Base-by-base conservation (phyloP, 2,329 filamentous ascomycete genomes). In the Cladosporium sp. region DNA sequence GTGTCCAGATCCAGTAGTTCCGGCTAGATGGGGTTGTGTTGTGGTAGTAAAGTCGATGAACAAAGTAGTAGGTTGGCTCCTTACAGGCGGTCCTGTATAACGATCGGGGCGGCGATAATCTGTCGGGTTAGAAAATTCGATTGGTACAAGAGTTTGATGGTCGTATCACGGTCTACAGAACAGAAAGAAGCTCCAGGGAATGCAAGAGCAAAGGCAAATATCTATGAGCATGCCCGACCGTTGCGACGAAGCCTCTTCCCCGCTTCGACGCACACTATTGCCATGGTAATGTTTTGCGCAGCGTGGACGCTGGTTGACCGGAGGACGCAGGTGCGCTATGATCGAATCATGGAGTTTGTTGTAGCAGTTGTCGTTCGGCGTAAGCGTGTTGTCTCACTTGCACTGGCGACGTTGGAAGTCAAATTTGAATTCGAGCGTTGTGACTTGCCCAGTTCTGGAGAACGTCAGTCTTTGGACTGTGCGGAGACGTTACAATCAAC, bases 301-400 rank as follows among this genome's bases (percentile, higher is more conserved):
- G 51, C 32, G 34, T 24, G 34, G n/a, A n/a, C 34, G 55, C 34
- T 64, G 32, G 61, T 64, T 64, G 61, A 64, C 61, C 51, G 51
- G 61, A 64, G 61, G 61, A 64, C 61, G 15, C 8, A 26, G 44
- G 14, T 7, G 26, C 61, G 61, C 61, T 64, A 64, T 64, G 61
- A 30, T 44, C 61, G 28, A 36, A 21, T 21, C 14, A 41, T 64
- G 61, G 51, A 57, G 61, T 64, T 44, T 47, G 51, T 34, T 62
- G 30, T 47, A 38, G 28, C 30, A 26, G n/a, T 24, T 51, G 59
- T 30, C n/a, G 59, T 62, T 54, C 12, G 21, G 59, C 47, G 30
- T 26, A 21, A 30, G 18, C 58, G 21, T 30, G 21, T 51, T 62
- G 36, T 64, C 51, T 64, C 24, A 36, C 24, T 15, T 57, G 24